Base-by-base conservation (phyloP, 208 protist species). In the Lotmaria passim region DNA sequence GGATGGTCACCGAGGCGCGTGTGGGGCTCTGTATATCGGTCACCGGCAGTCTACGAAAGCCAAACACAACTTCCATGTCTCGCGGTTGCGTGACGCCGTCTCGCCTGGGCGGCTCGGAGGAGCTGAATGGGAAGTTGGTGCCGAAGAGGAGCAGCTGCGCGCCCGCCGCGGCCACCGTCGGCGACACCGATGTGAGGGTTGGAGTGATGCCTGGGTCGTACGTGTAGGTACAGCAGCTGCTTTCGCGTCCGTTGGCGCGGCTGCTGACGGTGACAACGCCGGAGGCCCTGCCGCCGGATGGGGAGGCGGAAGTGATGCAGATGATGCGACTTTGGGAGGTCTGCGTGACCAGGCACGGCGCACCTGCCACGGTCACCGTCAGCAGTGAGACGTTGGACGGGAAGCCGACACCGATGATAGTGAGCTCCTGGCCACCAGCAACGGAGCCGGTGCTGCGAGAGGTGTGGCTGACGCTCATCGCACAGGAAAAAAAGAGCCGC, bases 151-250 rank as follows among this genome's bases (percentile, higher is more conserved):
- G 57, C 34, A 73, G 47, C 41, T 39, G 67, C 47, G 67, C 47
- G 0, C 67, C 67, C 0, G 46, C 57, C 5, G 67, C 67, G 11
- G 56, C 67, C 26, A 19, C 31, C 8, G 47, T 67, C 7, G 81
- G 81, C 0, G 76, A 75, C 14, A 86, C 63, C 3, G 53, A 36
- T 8, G 65, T 72, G 58, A 86, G 66, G 7, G 52, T 73, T 0
- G 81, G 81, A 0, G 76, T 80, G 38, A 80, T 57, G 48, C 17
- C 61, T 28, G 38, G 34, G 62, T 44, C 23, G 67, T 78, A 86
- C n/a, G 43, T 73, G 75, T 79, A 86, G 36, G 6, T 1, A 56
- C 81, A 82, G 73, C 75, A 82, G 38, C 41, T 65, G 52, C 56
- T 68, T 15, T 51, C 31, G n/a, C 46, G 65, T 36, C 60, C 67